Conservation (phyloP, 2,329 filamentous ascomycete genomes). For the Ceratocystis albifundus region DNA sequence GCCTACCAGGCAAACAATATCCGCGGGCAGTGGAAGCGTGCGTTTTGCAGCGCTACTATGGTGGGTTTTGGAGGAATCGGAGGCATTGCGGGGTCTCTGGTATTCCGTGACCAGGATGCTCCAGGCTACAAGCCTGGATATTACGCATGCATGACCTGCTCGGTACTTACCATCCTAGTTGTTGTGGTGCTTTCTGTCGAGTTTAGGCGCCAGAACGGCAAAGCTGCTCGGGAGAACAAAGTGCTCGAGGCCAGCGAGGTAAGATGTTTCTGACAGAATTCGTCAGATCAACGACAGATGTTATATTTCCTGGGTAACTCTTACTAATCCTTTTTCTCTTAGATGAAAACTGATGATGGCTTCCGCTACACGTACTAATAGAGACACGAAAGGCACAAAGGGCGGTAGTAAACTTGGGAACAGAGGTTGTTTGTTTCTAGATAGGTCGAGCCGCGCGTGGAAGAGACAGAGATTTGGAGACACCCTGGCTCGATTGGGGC, state of each 20-base stretch:
- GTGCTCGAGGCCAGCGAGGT: slow-evolving; percentile 41
- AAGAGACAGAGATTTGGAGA: neutral
- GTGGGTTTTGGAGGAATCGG: slow-evolving; percentile 68
- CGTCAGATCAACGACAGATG: neutral
- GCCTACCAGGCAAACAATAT: slow-evolving; percentile 83
- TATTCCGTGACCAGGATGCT: slow-evolving; percentile 52
- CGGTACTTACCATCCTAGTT: slow-evolving; percentile 37
- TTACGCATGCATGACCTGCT: slow-evolving; percentile 44
- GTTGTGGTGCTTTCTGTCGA: slow-evolving; percentile 34
- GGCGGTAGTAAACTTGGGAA: neutral
- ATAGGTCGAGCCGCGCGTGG: neutral
- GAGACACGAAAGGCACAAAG: too few species aligned
- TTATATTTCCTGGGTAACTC: neutral
- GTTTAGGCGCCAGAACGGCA: slow-evolving; percentile 37
- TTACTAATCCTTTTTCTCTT: neutral
- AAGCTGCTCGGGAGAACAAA: slow-evolving; percentile 44
- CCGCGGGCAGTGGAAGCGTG: slow-evolving; percentile 78
- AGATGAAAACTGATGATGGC: slow-evolving; percentile 24
- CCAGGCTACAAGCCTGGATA: slow-evolving; percentile 45
- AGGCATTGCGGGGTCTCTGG: slow-evolving; percentile 61
- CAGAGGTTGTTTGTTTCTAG: neutral
- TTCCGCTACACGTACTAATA: slow-evolving; percentile 23
- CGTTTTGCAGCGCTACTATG: slow-evolving; percentile 63
- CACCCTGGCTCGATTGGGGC: too few species aligned
- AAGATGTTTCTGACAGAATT: neutral